Evolutionary conservation across 768 basidiomycete genomes (phyloP), one percentile per base, ranked within the genome.

Genomic region (Hygrophoropsis aurantiaca): DNA sequence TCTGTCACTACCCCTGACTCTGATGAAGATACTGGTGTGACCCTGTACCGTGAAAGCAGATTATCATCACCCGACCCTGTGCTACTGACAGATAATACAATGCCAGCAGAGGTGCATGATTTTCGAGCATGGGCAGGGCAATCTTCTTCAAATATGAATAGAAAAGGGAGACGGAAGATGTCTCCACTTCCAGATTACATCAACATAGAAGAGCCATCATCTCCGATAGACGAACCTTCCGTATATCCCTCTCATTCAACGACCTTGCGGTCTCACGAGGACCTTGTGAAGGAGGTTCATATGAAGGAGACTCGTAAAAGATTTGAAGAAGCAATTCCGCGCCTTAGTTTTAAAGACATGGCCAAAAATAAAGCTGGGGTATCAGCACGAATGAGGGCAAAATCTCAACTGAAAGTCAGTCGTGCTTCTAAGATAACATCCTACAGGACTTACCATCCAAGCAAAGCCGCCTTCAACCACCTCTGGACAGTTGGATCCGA

Each of bases 1-100:
- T 49, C 52, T 20, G 55, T 65, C n/a, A 33, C 50, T 2, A n/a
- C 65, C 6, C 51, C 23, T 15, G 13, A 20, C 11, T 39, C 34
- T 11, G 54, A 54, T 35, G 62, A 59, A 5, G 65, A 68, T 26
- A 26, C 58, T 2, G 60, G 62, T 3, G 44, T 53, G 25, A 55
- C 2, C 35, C 15, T 68, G n/a, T 7, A 46, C 46, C 55, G 54
- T 45, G 5, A 9, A 13, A 21, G 9, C 18, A n/a, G 20, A 16
- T 37, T 24, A 23, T 36, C 51, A 8, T 64, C 62, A 21, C 58
- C 65, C 9, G 65, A 67, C 40, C 62, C 62, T 1, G 9, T 13
- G 50, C 1, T 13, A 39, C 2, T 11, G 8, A 16, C 16, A n/a
- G n/a, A 1, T 7, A 13, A 46, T 1, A 15, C 10, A 0, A 2